Evolutionary conservation across 306 rosid species (phyloP), one percentile per base, ranked within the genome.

Genomic region (Gynostemma pentaphyllum): DNA sequence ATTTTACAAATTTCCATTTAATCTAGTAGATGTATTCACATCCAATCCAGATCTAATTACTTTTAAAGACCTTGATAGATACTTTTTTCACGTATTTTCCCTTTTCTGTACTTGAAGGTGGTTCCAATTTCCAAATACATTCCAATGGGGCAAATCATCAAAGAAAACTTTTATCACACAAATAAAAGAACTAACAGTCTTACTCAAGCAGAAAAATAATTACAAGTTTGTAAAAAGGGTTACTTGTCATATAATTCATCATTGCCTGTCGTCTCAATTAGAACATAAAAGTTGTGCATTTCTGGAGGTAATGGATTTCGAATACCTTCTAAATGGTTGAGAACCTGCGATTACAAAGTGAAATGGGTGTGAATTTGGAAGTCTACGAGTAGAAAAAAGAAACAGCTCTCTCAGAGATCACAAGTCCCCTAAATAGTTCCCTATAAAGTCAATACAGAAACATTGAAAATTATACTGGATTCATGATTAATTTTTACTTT

Each of bases 211-310:
- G 32, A 29, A 2, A 22, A 59, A 60, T 10, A 30, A 53, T 5
- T 51, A 45, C 22, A 47, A 69, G 64, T 14, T 62, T 28, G 23
- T 21, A 64, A 71, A n/a, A 68, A 70, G 61, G 19, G 61, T 67
- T 68, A 92, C 98, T 72, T 86, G 81, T 88, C 92, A 62, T 65
- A 79, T 72, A 94, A 70, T 78, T 88, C 96, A 78, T 85, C 83
- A 75, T 87, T 85, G 81, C 98, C 96, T 0, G 96, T 88, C 39
- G 96, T 92, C 83, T 92, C 96, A 39, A 92, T 86, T 78, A 92
- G 68, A 69, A 92, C 85, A 79, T 88, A 92, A 34, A 88, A 88
- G 79, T 84, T 75, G 78, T 88, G 88, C 75, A 51, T 50, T 34
- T 81, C 64, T 1, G 82, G 70, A 68, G 98, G 84, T 40, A 92